Evolutionary conservation across 2,329 filamentous ascomycete species (phyloP).

Genomic region (Aspergillus latus): DNA sequence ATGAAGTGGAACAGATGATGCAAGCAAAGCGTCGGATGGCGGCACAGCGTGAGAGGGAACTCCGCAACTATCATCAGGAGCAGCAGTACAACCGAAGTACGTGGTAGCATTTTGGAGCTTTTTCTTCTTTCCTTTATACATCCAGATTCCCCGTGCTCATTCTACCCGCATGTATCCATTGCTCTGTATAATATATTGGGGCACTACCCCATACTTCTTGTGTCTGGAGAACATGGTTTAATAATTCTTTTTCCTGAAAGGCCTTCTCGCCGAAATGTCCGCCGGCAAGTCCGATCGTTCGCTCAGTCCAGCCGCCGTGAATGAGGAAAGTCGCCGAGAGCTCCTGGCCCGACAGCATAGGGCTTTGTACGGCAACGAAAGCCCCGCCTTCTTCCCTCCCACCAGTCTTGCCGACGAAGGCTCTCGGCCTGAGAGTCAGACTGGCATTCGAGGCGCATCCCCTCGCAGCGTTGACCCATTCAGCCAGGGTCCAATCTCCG

Average conservation of each 20-base stretch:
- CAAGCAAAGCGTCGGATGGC: slow-evolving; percentile 99
- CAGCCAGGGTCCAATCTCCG: slow-evolving; percentile 50
- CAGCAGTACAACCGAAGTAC: slow-evolving; percentile 99
- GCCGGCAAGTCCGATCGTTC: slow-evolving; percentile 80
- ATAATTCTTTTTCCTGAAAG: slow-evolving; percentile 48
- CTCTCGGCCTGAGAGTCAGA: slow-evolving; percentile 65
- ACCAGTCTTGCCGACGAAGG: slow-evolving; percentile 68
- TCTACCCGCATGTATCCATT: slow-evolving; percentile 43
- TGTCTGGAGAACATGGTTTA: slow-evolving; percentile 39
- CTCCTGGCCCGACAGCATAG: slow-evolving; percentile 94
- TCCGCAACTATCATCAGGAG: slow-evolving; percentile 99
- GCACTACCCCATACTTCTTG: slow-evolving; percentile 24
- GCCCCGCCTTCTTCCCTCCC: slow-evolving; percentile 64
- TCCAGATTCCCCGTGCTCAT: slow-evolving; percentile 37
- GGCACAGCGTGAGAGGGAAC: slow-evolving; percentile 96
- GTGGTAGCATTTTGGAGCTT: slow-evolving; percentile 42
- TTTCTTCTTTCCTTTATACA: slow-evolving; percentile 31
- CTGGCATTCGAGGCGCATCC: slow-evolving; percentile 69
- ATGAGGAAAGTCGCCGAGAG: slow-evolving; percentile 92
- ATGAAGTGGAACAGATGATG: slow-evolving; percentile 96
- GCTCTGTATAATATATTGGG: slow-evolving; percentile 46
- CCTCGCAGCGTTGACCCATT: slow-evolving; percentile 77
- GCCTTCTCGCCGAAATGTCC: slow-evolving; percentile 67
- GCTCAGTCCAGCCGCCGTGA: slow-evolving; percentile 81
- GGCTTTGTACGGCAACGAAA: slow-evolving; percentile 81